Conservation (phyloP, 768 basidiomycete species). For the Hirschioporus abietinus region DNA sequence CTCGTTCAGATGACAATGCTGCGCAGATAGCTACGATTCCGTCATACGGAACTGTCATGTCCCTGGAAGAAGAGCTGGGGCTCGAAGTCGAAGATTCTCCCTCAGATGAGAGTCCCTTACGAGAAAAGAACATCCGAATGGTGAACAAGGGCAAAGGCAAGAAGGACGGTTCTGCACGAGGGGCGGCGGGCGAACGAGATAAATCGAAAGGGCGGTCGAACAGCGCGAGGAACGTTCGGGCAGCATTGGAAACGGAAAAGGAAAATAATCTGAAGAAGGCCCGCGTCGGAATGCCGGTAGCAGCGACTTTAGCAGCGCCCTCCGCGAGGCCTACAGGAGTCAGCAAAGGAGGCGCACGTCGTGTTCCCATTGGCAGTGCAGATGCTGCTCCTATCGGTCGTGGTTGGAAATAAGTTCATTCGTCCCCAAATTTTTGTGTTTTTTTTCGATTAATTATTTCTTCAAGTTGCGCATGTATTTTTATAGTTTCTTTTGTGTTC, state of each 20-base stretch:
- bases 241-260: slow-evolving; percentile 18
- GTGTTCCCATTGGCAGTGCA: slow-evolving; percentile 62
- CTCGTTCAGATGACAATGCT: slow-evolving; percentile 14
- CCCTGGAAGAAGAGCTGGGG: slow-evolving; percentile 40
- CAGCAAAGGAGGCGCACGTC: slow-evolving; percentile 46
- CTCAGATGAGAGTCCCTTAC: slow-evolving; percentile 43
- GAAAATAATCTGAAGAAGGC: slow-evolving; percentile 22
- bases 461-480: neutral
- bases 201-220: neutral
- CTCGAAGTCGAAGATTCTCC: slow-evolving; percentile 13
- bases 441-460: neutral
- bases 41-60: slow-evolving; percentile 14
- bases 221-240: neutral
- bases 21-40: slow-evolving; percentile 12
- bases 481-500: neutral
- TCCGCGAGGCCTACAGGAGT: slow-evolving; percentile 10
- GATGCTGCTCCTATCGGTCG: slow-evolving; percentile 50
- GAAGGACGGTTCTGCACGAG: slow-evolving; percentile 15
- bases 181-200: slow-evolving; percentile 8
- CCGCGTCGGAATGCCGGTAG: neutral
- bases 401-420: slow-evolving; percentile 32
- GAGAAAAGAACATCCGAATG: slow-evolving; percentile 45
- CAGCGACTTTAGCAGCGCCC: slow-evolving; percentile 21
- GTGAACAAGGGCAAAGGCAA: slow-evolving; percentile 35
- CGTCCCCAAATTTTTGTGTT: neutral